Conservation (phyloP, 192 early-diverging fungal genomes). For the Coemansia sp. region DNA sequence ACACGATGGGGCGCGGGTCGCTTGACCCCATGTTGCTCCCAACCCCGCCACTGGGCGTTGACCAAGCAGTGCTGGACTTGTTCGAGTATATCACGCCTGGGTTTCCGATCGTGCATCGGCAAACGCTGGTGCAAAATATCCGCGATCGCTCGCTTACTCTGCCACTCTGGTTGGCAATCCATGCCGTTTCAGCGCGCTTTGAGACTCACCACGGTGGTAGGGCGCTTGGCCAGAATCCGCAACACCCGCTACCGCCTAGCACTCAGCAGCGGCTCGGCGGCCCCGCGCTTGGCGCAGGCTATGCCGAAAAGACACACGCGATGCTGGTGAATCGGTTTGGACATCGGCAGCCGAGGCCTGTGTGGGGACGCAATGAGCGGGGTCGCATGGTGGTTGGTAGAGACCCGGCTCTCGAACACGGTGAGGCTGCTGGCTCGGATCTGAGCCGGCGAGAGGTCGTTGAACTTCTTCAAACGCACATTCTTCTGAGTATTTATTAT, state of each 20-base stretch:
- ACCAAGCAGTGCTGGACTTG: constrained; percentile 52
- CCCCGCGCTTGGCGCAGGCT: constrained; percentile 24
- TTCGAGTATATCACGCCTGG: constrained; percentile 45
- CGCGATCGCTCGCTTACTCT: constrained; percentile 42
- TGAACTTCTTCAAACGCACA: constrained; percentile 45
- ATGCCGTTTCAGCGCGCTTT: constrained; percentile 47
- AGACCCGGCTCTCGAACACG: constrained; percentile 16
- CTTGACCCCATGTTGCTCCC: constrained; percentile 38
- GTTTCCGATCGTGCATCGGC: constrained; percentile 49
- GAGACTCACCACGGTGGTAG: constrained; percentile 21
- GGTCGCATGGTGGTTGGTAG: constrained; percentile 19
- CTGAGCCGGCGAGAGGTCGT: constrained; percentile 35
- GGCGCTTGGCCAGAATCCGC: neutral
- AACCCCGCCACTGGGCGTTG: constrained; percentile 43
- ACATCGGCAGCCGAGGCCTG: constrained; percentile 19
- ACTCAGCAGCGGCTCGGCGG: constrained; percentile 5
- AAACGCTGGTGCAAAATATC: constrained; percentile 45
- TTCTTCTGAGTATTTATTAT: constrained; percentile 50
- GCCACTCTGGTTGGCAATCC: constrained; percentile 55
- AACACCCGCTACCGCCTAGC: constrained; percentile 1
- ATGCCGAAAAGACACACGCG: constrained; percentile 50
- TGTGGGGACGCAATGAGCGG: constrained; percentile 28
- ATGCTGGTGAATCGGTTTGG: constrained; percentile 44
- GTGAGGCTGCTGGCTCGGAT: constrained; percentile 11
- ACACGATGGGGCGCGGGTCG: constrained; percentile 12